Evolutionary conservation across 1,139 yeast genomes (phyloP), one percentile per base, ranked within the genome.

Genomic region (Pichia cactophila): DNA sequence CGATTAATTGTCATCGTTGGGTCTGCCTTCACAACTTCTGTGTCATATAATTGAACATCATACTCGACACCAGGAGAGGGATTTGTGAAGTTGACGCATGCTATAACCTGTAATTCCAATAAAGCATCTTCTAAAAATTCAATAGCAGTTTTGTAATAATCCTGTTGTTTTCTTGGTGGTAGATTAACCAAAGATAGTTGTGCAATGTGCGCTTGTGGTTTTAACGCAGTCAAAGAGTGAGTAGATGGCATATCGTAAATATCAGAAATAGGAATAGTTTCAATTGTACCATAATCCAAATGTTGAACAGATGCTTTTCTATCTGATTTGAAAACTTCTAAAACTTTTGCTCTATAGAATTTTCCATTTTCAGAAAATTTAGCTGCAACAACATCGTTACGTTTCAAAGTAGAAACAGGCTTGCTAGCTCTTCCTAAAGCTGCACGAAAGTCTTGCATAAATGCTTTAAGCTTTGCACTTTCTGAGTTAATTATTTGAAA

Each of bases 271-370:
- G 77, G 59, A 28, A 81, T 80, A 45, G 65, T 63, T 57, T 80
- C 84, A 43, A 71, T 61, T 48, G 78, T 78, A 45, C 92, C 92
- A 56, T 78, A 80, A 63, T 85, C 94, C 51, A 83, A 65, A 55
- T 81, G 83, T 58, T 75, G 74, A 26, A 84, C 81, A 45, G 75
- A 74, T 57, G 68, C 79, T 52, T 69, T 69, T 50, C 68, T 67
- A 33, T 74, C 61, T 9, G 73, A 58, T 55, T 74, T 74, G 56
- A 83, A 86, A 53, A 71, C 71, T 16, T 71, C 66, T 16, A 74
- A 51, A 42, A 85, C 78, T 54, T 68, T 73, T 17, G 83, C 90
- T 62, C 90, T 78, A 66, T 78, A 80, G 62, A 65, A 83, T 59
- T 75, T 77, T 37, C 77, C 75, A 57, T 77, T 77, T 43, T 75